Conservation (phyloP, 768 basidiomycete genomes). For the Calocybe gangraenosa region DNA sequence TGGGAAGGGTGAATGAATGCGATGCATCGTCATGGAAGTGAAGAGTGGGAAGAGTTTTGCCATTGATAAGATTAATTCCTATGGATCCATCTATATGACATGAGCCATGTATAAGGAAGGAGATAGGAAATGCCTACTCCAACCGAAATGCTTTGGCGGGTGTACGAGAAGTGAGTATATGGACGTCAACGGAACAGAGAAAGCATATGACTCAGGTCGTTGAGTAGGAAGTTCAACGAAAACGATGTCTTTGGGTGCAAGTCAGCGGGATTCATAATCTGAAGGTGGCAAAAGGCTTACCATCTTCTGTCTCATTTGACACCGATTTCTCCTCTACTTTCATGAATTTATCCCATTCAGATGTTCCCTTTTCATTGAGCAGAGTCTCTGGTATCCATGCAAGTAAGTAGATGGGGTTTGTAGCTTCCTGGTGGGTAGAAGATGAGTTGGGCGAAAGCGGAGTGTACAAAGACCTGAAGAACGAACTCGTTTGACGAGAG, state of each 20-base stretch:
- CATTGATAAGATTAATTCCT: slow-evolving; percentile 83
- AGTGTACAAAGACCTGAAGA: background rate
- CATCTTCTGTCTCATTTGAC: slow-evolving; percentile 67
- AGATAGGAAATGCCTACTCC: slow-evolving; percentile 47
- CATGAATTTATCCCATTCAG: slow-evolving; percentile 89
- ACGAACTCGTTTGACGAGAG: slow-evolving; percentile 84
- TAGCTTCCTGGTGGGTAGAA: slow-evolving; percentile 56
- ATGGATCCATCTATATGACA: slow-evolving; percentile 70
- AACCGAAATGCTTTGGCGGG: slow-evolving; percentile 79
- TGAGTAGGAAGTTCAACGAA: slow-evolving; percentile 82
- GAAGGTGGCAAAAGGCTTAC: slow-evolving; percentile 33
- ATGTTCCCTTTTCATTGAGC: slow-evolving; percentile 73
- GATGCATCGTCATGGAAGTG: slow-evolving; percentile 99
- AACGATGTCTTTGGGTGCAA: slow-evolving; percentile 59
- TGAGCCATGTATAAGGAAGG: slow-evolving; percentile 4
- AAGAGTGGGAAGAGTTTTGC: slow-evolving; percentile 82
- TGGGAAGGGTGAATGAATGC: slow-evolving; percentile 60
- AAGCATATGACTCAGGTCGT: slow-evolving; percentile 87
- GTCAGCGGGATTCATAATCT: background rate
- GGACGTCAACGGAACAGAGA: slow-evolving; percentile 87
- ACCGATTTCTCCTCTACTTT: slow-evolving; percentile 69
- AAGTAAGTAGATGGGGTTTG: slow-evolving; percentile 73
- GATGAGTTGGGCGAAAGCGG: slow-evolving; percentile 4
- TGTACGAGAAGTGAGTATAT: slow-evolving; percentile 88
- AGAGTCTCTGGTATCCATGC: slow-evolving; percentile 93